Evolutionary conservation across 192 early-diverging fungal species (phyloP), one percentile per base, ranked within the genome.

Genomic region (Backusella circina): DNA sequence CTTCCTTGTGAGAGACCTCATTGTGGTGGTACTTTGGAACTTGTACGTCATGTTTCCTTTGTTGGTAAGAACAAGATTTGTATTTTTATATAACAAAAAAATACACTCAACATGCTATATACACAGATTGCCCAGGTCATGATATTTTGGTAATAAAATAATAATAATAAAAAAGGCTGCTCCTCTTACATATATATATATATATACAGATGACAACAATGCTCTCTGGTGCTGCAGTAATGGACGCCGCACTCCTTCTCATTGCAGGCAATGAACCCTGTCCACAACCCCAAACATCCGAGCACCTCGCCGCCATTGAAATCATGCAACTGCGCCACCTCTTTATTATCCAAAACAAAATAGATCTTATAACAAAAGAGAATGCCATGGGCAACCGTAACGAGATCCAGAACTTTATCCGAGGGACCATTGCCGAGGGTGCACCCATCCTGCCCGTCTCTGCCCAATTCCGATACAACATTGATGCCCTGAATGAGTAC

Each of bases 281-380:
- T 85, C 98, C 98, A 41, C 98, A 99, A 88, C 96, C 98, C 18
- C 98, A 99, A 87, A 98, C 98, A 33, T 92, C 91, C n/a, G 98
- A 99, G 86, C 98, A 99, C 83, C 87, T 99, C 81, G 98, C 98
- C 36, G 97, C 98, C 54, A 96, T 99, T 76, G 96, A 98, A 83
- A 97, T 97, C 71, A 99, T 99, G 98, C 94, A 96, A 86, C 86
- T 98, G 70, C 81, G 96, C 74, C 90, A 98, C 81, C 93, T 99
- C 72, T 90, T 99, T 57, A 97, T 99, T 79, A 83, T 98, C 57
- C 98, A 99, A 84, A 99, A 98, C 90, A 99, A 99, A 83, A 90
- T 99, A 28, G 98, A 99, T 84, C 82, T 98, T 80, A 92, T 98
- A 86, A 96, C 94, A 86, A 95, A 98, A 75, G 84, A 88, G 65